These are phyloP conservation scores for Pichia californica DNA, from an alignment of 805 yeast species.

Conservation along the genomic window DNA sequence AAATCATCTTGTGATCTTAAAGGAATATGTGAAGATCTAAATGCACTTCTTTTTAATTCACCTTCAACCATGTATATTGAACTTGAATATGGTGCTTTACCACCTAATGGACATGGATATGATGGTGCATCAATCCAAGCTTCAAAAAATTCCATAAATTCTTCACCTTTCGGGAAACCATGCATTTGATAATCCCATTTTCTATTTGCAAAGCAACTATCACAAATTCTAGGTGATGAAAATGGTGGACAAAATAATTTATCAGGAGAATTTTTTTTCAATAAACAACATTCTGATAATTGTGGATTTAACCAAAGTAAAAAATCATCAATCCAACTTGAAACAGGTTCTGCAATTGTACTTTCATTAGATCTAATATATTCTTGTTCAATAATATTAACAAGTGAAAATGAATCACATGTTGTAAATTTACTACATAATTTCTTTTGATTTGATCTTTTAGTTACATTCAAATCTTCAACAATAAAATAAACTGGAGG, in stretches of 20 bases:
- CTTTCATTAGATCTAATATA: conserved; percentile 57
- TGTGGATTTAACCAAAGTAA: conserved; percentile 82
- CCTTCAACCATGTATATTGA: conserved; percentile 39
- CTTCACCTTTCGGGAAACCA: conserved; percentile 71
- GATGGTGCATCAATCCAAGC: conserved; percentile 81
- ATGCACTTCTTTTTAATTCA: conserved; percentile 50
- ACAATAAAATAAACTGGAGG: conserved; percentile 89
- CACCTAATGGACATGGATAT: conserved; percentile 92
- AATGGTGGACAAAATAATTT: conserved; percentile 59
- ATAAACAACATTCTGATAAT: conserved; percentile 78
- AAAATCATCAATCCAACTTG: conserved; percentile 92
- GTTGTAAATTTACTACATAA: conserved; percentile 85
- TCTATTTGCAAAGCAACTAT: conserved; percentile 59
- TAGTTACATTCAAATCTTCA: conserved; percentile 58
- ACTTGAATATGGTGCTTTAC: conserved; percentile 81
- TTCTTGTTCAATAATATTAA: conserved; percentile 82
- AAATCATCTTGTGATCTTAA: conserved; percentile 79
- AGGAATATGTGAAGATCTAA: conserved; percentile 75
- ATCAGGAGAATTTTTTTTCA: conserved; percentile 41
- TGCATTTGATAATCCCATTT: conserved; percentile 68
- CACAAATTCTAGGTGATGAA: conserved; percentile 66
- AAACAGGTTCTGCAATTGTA: conserved; percentile 72
- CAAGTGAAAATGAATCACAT: conserved; percentile 72
- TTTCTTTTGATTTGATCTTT: conserved; percentile 55
- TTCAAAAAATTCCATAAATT: conserved; percentile 62